phyloP scores from a whole-genome alignment of 1,139 yeast genomes.

The Blastobotrys capitulatus region DNA sequence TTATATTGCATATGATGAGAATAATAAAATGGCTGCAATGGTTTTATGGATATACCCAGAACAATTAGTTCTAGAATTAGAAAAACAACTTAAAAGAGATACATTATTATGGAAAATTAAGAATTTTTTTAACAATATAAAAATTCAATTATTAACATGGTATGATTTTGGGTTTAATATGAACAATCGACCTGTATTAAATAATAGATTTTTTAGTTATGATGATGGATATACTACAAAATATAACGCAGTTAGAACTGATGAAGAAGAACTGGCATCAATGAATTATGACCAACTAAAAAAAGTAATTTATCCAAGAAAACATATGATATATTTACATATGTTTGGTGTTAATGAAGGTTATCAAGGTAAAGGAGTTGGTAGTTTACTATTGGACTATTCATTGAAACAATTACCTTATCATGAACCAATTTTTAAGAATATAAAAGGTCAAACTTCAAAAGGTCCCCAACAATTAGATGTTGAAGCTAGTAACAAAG shows the following conservation, averaged over 20 bases:
- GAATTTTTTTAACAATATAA: no score
- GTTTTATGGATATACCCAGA: slow-evolving; percentile 13
- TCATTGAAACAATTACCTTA: slow-evolving; percentile 14
- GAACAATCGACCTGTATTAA: background rate
- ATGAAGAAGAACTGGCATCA: background rate
- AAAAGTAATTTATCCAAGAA: slow-evolving; percentile 5
- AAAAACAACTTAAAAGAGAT: slow-evolving; percentile 8
- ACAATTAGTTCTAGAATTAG: slow-evolving; percentile 10
- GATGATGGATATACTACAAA: background rate
- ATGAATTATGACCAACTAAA: slow-evolving; percentile 2
- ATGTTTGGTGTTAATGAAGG: slow-evolving; percentile 26
- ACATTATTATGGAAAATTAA: slow-evolving; percentile 8
- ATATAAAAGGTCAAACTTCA: background rate
- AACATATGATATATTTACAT: slow-evolving; percentile 8
- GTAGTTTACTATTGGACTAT: slow-evolving; percentile 33
- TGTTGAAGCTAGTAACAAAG: slow-evolving; percentile 7
- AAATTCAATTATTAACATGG: no score
- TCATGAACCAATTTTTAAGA: slow-evolving; percentile 2
- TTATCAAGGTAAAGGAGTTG: slow-evolving; percentile 37
- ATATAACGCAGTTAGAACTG: background rate
- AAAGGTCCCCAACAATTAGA: slow-evolving; percentile 11
- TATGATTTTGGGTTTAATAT: background rate
- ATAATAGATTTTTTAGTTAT: background rate
- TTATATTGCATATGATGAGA: background rate
- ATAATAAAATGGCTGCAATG: slow-evolving; percentile 5